A percentile compares a stretch with the other conserved stretches of the same genome.
Conservation (phyloP, 2,329 filamentous ascomycete genomes). For the Paracoccidioides brasiliensis region DNA sequence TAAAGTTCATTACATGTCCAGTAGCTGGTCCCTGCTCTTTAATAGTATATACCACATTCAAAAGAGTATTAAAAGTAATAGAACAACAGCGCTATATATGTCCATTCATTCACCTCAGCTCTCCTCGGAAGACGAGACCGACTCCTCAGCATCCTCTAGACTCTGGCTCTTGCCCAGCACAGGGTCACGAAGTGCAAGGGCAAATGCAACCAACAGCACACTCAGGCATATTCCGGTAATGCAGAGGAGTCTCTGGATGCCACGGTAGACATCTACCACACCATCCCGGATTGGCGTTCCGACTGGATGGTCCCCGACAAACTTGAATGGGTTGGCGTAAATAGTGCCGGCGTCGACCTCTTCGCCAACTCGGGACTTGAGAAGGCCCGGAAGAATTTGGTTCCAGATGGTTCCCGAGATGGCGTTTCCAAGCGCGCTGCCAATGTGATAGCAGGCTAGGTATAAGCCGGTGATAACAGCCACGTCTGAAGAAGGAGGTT, state of each 20-base stretch:
- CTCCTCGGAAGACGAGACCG: slow-evolving; percentile 6
- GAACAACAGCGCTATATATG: neutral
- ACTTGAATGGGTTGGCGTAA: slow-evolving; percentile 32
- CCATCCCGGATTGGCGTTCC: slow-evolving; percentile 34
- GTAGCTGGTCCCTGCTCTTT: too few relatives aligned
- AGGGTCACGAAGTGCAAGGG: slow-evolving; percentile 35
- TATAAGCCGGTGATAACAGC: slow-evolving; percentile 53
- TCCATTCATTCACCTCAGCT: neutral
- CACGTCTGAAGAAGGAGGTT: slow-evolving; percentile 30
- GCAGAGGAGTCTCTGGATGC: slow-evolving; percentile 36
- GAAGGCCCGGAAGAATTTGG: slow-evolving; percentile 39
- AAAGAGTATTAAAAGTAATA: neutral
- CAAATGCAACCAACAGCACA: slow-evolving; percentile 34
- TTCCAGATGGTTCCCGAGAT: slow-evolving; percentile 52
- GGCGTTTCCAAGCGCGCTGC: slow-evolving; percentile 46
- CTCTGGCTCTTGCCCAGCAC: slow-evolving; percentile 35
- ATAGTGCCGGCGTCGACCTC: slow-evolving; percentile 26
- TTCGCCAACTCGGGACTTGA: slow-evolving; percentile 30
- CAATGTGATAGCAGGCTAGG: slow-evolving; percentile 50
- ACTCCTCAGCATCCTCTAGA: slow-evolving; percentile 29
- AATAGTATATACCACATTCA: too few relatives aligned
- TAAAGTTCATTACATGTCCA: too few relatives aligned
- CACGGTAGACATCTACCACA: slow-evolving; percentile 33
- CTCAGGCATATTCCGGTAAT: slow-evolving; percentile 40
- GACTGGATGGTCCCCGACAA: slow-evolving; percentile 26